Evolutionary conservation across 2,329 filamentous ascomycete genomes (phyloP).

Genomic region (Verticillium nubilum): DNA sequence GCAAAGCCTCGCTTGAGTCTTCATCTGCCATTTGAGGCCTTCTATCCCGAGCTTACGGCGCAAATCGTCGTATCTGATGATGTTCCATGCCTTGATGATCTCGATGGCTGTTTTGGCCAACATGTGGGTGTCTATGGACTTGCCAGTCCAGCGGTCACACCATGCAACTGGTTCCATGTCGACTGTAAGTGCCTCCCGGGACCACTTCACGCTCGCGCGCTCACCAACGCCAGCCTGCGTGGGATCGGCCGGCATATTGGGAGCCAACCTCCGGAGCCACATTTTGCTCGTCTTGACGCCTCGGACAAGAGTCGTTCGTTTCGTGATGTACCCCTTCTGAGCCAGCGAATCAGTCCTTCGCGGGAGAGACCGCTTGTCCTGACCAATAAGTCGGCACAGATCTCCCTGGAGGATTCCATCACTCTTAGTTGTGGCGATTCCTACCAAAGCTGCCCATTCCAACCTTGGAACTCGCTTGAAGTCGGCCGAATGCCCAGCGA

Average conservation of each 20-base stretch:
- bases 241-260: constrained; percentile 28
- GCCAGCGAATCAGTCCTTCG: constrained; percentile 55
- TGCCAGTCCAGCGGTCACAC: constrained; percentile 50
- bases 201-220: constrained; percentile 13
- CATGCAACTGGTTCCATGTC: constrained; percentile 51
- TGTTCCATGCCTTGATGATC: constrained; percentile 50
- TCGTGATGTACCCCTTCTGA: constrained; percentile 57
- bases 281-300: constrained; percentile 59
- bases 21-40: constrained; percentile 54
- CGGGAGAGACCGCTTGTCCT: constrained; percentile 60
- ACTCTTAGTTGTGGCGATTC: constrained; percentile 48
- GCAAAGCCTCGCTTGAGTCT: constrained; percentile 51
- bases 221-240: constrained; percentile 6
- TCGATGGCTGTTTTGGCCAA: constrained; percentile 53
- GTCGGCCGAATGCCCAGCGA: constrained; percentile 55
- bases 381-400: constrained; percentile 49
- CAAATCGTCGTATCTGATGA: constrained; percentile 53
- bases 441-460: constrained; percentile 54
- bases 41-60: constrained; percentile 52
- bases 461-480: constrained; percentile 51
- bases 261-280: constrained; percentile 53
- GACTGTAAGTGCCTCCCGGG: constrained; percentile 17
- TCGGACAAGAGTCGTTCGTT: constrained; percentile 52
- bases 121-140: constrained; percentile 52
- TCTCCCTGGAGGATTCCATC: constrained; percentile 57